These are phyloP conservation scores for Paramyrothecium sp. DNA, from an alignment of 2,329 filamentous ascomycete species.

Conservation along the genomic window DNA sequence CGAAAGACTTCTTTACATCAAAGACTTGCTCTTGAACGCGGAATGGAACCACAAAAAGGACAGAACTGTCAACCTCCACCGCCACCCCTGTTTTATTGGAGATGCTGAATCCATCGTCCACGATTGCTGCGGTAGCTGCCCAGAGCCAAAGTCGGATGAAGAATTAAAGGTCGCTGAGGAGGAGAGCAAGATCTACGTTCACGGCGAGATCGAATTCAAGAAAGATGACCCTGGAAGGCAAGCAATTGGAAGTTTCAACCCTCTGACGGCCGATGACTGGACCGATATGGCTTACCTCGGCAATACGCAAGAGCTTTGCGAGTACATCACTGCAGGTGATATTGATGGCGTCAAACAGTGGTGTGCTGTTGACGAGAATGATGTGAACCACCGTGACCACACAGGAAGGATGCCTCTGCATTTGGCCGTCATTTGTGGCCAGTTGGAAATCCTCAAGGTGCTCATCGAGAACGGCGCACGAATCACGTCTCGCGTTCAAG, in stretches of 20 bases:
- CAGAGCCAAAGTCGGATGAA: neutral
- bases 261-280: neutral
- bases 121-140: neutral
- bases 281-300: neutral
- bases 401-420: neutral
- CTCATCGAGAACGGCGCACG: neutral
- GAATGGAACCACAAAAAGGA: neutral
- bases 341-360: neutral
- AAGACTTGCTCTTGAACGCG: neutral
- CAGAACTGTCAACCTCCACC: neutral
- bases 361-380: neutral
- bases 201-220: neutral
- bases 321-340: neutral
- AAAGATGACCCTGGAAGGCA: neutral
- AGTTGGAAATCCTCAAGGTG: neutral
- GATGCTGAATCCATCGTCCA: neutral
- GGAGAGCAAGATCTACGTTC: neutral
- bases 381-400: neutral
- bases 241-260: conserved; percentile 1
- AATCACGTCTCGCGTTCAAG: neutral
- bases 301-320: neutral
- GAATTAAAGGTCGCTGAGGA: neutral
- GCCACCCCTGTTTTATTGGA: neutral
- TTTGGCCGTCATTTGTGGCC: neutral
- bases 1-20: neutral